phyloP scores from a whole-genome alignment of 257 asterid genomes.

The Solanum pennellii region DNA sequence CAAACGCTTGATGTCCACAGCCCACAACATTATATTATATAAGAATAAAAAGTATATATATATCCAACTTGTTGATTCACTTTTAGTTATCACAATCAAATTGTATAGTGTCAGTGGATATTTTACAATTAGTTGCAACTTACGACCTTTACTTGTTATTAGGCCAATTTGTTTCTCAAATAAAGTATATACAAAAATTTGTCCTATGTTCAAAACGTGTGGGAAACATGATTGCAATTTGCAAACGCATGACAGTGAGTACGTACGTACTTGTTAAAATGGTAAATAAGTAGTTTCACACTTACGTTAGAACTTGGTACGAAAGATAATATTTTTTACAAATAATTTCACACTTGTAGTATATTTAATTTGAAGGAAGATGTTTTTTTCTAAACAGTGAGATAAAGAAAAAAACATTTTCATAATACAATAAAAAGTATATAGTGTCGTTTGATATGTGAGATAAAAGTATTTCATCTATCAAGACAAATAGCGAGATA shows the following conservation, averaged over 20 bases:
- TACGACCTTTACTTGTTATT: background rate
- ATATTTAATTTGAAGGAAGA: too few relatives aligned
- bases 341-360: background rate
- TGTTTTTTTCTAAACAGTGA: background rate
- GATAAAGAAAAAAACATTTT: background rate
- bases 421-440: too few relatives aligned
- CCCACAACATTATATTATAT: background rate
- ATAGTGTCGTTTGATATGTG: background rate
- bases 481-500: background rate
- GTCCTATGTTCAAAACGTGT: background rate
- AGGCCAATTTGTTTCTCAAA: background rate
- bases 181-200: background rate
- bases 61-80: background rate
- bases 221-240: background rate
- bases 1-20: background rate
- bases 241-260: background rate
- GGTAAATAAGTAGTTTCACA: background rate
- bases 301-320: too few relatives aligned
- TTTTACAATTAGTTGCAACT: background rate
- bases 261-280: background rate
- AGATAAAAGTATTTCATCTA: too few relatives aligned
- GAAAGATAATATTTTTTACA: background rate
- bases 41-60: background rate
- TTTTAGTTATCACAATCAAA: background rate
- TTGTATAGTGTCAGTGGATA: background rate